Evolutionary conservation across 208 protist species (phyloP), one percentile per base, ranked within the genome.

Genomic region (Acanthamoeba castellanii): DNA sequence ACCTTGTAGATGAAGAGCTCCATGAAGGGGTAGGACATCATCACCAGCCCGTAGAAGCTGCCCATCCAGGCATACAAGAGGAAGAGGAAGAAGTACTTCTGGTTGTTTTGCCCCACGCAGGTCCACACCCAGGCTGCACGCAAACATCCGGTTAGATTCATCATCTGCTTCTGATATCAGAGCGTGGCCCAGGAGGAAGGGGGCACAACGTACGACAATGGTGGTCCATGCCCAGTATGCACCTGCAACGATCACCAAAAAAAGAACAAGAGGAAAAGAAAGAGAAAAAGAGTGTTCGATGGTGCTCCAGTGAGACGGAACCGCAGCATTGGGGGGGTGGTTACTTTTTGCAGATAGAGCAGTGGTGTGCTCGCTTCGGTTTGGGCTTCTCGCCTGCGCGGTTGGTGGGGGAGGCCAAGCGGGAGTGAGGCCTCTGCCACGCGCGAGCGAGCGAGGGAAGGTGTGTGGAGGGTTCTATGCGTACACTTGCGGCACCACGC

Each of bases 121-220:
- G 47, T 81, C 72, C 72, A 81, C 72, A 81, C 72, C 72, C 72
- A 81, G 11, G 37, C 34, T 81, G 64, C 64, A 81, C n/a, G 50
- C 72, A 25, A 64, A 64, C 13, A n/a, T 37, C 37, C 37, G 37
- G 0, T 37, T 37, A 3, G 37, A 37, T 0, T 37, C 37, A 37
- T n/a, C 0, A 37, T 3, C 0, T 3, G 37, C 37, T 37, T 37
- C 37, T 37, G 37, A 37, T 0, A 37, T 3, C 37, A 37, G 37
- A 37, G 37, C 3, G 37, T 37, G 37, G 37, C 3, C 37, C 37
- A 37, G 37, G 37, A 37, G 37, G 64, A 72, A 25, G 0, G n/a
- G n/a, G n/a, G n/a, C 64, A 72, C 20, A 1, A 8, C 68, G 68
- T 76, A 76, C 68, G 68, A n/a, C 68, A 76, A n/a, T 76, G 68